These are phyloP conservation scores for Yarrowia galli DNA, from an alignment of 1,139 yeast genomes.

Conservation along the genomic window DNA sequence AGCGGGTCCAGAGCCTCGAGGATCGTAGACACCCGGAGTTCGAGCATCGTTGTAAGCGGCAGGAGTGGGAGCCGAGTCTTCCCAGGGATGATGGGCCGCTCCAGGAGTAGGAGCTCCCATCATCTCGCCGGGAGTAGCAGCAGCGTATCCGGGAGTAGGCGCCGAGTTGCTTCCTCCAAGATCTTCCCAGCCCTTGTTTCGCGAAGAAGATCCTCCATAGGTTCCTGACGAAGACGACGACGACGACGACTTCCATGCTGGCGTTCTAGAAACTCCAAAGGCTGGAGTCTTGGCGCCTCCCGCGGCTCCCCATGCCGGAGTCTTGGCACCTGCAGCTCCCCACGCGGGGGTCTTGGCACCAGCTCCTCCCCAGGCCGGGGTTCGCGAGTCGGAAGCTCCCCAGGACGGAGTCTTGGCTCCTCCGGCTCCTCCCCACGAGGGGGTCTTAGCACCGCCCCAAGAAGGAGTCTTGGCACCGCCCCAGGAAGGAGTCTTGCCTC, in stretches of 20 bases:
- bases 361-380: constrained; percentile 56
- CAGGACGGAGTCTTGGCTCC: constrained; percentile 54
- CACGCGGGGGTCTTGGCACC: constrained; percentile 55
- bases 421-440: constrained; percentile 54
- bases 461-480: constrained; percentile 42
- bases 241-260: constrained; percentile 44
- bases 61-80: constrained; percentile 56
- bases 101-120: constrained; percentile 54
- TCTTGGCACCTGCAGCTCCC: constrained; percentile 49
- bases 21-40: constrained; percentile 54
- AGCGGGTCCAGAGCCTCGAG: constrained; percentile 27
- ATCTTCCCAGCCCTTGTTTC: constrained; percentile 51
- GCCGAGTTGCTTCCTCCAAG: constrained; percentile 53
- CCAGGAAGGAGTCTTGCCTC: constrained; percentile 53
- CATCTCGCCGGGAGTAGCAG: constrained; percentile 57
- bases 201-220: constrained; percentile 49
- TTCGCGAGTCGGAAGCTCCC: constrained; percentile 49
- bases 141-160: constrained; percentile 52
- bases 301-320: constrained; percentile 55
- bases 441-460: constrained; percentile 59
- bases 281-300: constrained; percentile 55
- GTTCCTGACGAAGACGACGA: constrained; percentile 38
- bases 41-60: constrained; percentile 52
- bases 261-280: constrained; percentile 55
- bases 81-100: constrained; percentile 51